Evolutionary conservation across 2,329 filamentous ascomycete species (phyloP).

Genomic region (Exserohilum rostratum): DNA sequence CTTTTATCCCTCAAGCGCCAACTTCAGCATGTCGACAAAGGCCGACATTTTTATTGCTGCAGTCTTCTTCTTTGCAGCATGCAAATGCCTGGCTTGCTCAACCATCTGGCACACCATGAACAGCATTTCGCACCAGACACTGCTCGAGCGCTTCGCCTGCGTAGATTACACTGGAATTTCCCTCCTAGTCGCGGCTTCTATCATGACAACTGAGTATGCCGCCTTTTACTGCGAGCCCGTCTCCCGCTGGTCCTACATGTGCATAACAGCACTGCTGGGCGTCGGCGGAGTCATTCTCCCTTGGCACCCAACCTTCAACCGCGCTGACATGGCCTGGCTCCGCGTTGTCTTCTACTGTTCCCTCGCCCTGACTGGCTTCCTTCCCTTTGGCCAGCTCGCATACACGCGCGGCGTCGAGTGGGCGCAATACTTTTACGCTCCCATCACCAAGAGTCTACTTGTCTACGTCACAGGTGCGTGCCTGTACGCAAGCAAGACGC

Average conservation of each 20-base stretch:
- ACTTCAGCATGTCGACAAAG: constrained; percentile 85
- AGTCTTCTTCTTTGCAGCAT: constrained; percentile 94
- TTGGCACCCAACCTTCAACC: constrained; percentile 96
- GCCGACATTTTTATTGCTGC: constrained; percentile 89
- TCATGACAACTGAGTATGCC: constrained; percentile 98
- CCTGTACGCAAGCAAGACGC: constrained; percentile 89
- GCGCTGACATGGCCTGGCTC: constrained; percentile 87
- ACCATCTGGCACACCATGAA: constrained; percentile 99
- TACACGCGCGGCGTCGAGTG: constrained; percentile 77
- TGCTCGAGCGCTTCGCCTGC: constrained; percentile 94
- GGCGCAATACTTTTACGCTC: constrained; percentile 89
- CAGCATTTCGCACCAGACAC: constrained; percentile 84
- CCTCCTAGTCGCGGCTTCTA: constrained; percentile 89
- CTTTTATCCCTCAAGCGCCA: constrained; percentile 87
- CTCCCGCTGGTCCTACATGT: constrained; percentile 85
- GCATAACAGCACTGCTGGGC: constrained; percentile 78
- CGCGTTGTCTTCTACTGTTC: constrained; percentile 91
- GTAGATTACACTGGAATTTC: constrained; percentile 99
- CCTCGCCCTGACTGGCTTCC: constrained; percentile 84
- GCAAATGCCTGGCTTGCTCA: constrained; percentile 92
- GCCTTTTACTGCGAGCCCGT: constrained; percentile 97
- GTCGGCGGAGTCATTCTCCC: constrained; percentile 88
- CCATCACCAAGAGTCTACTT: constrained; percentile 79
- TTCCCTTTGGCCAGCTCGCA: constrained; percentile 84
- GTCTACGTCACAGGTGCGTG: constrained; percentile 87